phyloP scores from a whole-genome alignment of 768 basidiomycete genomes.

The Candolleomyces aberdarensis region DNA sequence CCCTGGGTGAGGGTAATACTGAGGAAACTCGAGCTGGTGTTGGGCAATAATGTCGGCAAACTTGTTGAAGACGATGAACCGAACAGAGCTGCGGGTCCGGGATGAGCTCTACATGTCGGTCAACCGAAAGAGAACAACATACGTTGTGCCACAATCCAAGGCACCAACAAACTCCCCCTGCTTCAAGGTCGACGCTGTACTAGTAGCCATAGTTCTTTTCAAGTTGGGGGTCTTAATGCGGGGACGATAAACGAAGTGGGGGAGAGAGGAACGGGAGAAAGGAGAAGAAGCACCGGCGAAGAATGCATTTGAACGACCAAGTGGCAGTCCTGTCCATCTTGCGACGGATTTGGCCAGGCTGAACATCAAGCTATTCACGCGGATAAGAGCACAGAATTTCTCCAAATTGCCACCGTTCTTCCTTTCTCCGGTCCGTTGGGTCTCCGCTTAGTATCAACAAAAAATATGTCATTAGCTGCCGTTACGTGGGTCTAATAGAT shows the following conservation, averaged over 20 bases:
- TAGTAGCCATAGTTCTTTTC: too few species aligned
- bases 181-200: conserved; percentile 28
- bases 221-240: conserved; percentile 2
- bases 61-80: conserved; percentile 89
- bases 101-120: background rate
- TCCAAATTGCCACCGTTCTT: background rate
- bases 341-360: conserved; percentile 10
- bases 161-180: conserved; percentile 87
- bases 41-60: conserved; percentile 85
- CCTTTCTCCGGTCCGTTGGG: background rate
- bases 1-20: conserved; percentile 90
- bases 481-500: background rate
- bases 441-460: background rate
- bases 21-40: conserved; percentile 90
- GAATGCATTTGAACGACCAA: conserved; percentile 10
- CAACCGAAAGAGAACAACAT: conserved; percentile 25
- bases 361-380: conserved; percentile 7
- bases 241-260: conserved; percentile 8
- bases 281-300: conserved; percentile 6
- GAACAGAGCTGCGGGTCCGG: conserved; percentile 60
- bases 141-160: conserved; percentile 96
- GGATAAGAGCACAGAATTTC: background rate
- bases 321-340: conserved; percentile 13
- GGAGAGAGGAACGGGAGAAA: conserved; percentile 3
- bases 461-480: background rate